phyloP scores from a whole-genome alignment of 208 protist genomes.

The Crithidia bombi region DNA sequence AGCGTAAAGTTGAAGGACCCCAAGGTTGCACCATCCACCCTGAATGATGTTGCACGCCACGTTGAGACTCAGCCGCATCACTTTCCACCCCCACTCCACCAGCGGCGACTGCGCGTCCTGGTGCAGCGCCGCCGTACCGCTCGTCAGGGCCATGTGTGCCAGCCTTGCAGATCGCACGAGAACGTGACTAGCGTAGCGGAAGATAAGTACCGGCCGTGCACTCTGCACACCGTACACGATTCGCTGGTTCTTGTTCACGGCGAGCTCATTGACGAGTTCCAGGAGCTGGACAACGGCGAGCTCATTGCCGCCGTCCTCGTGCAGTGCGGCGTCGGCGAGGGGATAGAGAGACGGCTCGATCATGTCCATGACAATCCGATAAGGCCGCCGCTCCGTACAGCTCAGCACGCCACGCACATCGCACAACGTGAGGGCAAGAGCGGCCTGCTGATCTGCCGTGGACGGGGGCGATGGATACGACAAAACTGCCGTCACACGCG shows the following conservation, averaged over 20 bases:
- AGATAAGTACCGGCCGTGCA: constrained; percentile 28
- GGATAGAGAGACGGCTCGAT: constrained; percentile 34
- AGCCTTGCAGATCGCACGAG: constrained; percentile 23
- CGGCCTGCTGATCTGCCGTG: background rate
- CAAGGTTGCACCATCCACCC: constrained; percentile 68
- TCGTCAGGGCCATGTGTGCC: background rate
- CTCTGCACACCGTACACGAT: constrained; percentile 41
- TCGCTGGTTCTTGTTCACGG: constrained; percentile 47
- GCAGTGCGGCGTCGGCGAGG: constrained; percentile 30
- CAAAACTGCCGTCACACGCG: constrained; percentile 8
- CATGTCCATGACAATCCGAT: constrained; percentile 40
- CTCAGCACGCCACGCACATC: constrained; percentile 50
- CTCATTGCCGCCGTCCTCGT: constrained; percentile 13
- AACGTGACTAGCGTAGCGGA: constrained; percentile 33
- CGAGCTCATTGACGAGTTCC: constrained; percentile 44
- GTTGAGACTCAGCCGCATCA: constrained; percentile 39
- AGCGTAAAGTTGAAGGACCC: constrained; percentile 54
- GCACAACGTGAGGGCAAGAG: constrained; percentile 26
- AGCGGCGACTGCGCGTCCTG: constrained; percentile 6
- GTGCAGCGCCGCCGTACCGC: constrained; percentile 8
- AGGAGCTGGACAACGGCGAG: constrained; percentile 28
- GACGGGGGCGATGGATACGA: background rate
- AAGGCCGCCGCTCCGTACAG: constrained; percentile 38
- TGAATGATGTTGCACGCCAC: constrained; percentile 51
- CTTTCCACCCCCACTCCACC: constrained; percentile 65